Percentiles rank a stretch among this genome's conserved stretches.
Conservation (phyloP, 148 eudicot species). For the Tetragonia tetragonoides region DNA sequence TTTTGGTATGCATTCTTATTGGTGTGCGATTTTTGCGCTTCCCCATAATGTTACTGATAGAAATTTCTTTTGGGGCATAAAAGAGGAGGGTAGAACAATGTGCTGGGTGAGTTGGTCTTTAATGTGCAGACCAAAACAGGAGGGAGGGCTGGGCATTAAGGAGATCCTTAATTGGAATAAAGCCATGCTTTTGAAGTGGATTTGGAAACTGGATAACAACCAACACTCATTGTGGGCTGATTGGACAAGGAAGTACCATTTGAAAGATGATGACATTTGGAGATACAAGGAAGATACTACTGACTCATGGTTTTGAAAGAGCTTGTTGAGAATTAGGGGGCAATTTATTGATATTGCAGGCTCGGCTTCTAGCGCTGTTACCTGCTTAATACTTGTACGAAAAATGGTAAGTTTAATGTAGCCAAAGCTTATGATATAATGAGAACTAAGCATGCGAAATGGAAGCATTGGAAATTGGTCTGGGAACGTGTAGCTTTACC, state of each 20-base stretch:
- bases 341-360: too few species aligned
- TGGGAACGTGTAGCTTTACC: too few species aligned
- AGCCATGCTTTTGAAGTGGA: background rate
- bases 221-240: background rate
- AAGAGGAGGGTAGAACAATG: background rate
- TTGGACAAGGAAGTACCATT: background rate
- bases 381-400: too few species aligned
- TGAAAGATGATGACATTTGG: background rate
- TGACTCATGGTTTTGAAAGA: too few species aligned
- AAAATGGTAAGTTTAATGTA: too few species aligned
- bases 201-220: background rate
- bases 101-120: background rate
- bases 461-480: too few species aligned
- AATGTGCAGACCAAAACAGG: background rate
- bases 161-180: background rate
- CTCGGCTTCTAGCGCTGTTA: too few species aligned
- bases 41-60: background rate
- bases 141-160: background rate
- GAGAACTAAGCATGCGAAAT: too few species aligned
- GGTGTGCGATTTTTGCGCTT: background rate
- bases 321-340: too few species aligned
- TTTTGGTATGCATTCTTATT: background rate
- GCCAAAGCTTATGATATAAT: too few species aligned
- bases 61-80: background rate
- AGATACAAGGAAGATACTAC: background rate